Percentiles rank a stretch among this genome's conserved stretches.
phyloP scores from a whole-genome alignment of 176 grass and related monocot species.

The Oryza rufipogon region DNA sequence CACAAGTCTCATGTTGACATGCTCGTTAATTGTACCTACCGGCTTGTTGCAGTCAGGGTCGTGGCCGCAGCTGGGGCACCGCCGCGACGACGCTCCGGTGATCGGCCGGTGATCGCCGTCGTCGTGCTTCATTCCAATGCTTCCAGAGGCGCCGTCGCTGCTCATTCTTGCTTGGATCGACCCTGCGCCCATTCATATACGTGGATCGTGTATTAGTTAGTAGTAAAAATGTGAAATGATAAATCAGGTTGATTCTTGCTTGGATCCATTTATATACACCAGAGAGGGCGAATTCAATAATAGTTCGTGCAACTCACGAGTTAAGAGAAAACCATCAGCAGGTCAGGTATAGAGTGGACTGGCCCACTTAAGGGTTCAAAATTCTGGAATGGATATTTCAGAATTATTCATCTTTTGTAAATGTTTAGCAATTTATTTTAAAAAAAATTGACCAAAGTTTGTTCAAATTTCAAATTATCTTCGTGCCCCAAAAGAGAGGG shows the following conservation, averaged over 20 bases:
- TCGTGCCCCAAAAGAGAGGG: too few relatives aligned
- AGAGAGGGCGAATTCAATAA: too few relatives aligned
- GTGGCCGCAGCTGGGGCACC: slow-evolving; percentile 71
- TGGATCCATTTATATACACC: too few relatives aligned
- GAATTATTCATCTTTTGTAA: too few relatives aligned
- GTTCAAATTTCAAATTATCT: too few relatives aligned
- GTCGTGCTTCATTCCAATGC: slow-evolving; percentile 44
- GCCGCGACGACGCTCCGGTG: neutral
- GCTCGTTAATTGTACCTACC: slow-evolving; percentile 40
- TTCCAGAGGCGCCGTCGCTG: neutral
- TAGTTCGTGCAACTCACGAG: too few relatives aligned
- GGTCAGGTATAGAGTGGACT: too few relatives aligned
- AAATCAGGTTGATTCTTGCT: neutral
- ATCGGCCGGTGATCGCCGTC: slow-evolving; percentile 52
- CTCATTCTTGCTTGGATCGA: slow-evolving; percentile 33
- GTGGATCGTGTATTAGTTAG: neutral
- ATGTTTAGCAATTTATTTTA: too few relatives aligned
- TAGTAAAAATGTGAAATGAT: neutral
- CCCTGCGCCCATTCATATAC: neutral
- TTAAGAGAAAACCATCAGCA: neutral
- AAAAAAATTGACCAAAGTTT: too few relatives aligned
- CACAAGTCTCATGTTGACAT: neutral
- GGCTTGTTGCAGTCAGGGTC: slow-evolving; percentile 54
- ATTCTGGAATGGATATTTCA: too few relatives aligned
- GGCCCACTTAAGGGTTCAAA: too few relatives aligned